Conservation (phyloP, 164 flowering plant species). For the Santalum album region DNA sequence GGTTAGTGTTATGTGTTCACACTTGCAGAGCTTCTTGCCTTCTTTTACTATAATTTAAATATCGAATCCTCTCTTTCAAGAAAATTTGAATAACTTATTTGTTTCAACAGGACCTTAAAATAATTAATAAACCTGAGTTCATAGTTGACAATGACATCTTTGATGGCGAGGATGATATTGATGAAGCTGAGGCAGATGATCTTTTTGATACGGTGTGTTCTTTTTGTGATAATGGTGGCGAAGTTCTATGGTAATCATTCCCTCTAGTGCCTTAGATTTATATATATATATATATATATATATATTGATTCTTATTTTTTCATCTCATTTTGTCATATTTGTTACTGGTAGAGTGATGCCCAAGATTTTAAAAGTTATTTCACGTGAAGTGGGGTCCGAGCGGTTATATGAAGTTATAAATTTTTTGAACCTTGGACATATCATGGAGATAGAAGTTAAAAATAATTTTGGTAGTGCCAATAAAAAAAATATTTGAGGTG, state of each 20-base stretch:
- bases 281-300: no score
- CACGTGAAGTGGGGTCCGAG: no score
- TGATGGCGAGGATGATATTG: conserved; percentile 20
- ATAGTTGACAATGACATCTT: conserved; percentile 33
- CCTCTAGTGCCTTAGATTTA: background rate
- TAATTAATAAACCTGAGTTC: conserved; percentile 12
- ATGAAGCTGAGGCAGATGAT: conserved; percentile 30
- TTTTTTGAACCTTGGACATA: no score
- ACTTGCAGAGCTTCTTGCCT: background rate
- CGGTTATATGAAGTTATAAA: no score
- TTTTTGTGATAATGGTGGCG: conserved; percentile 86
- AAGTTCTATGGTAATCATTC: conserved; percentile 46
- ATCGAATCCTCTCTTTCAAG: no score
- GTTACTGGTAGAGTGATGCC: no score
- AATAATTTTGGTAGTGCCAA: no score
- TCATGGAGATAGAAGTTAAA: no score
- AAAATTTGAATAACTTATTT: no score
- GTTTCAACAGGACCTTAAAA: conserved; percentile 16
- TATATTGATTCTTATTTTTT: background rate
- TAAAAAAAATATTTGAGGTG: no score
- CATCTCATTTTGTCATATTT: no score
- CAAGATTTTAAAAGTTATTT: no score
- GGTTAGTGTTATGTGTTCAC: conserved; percentile 13
- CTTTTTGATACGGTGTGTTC: conserved; percentile 69
- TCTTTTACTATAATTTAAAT: background rate